A percentile compares a stretch with the other conserved stretches of the same genome.
Conservation (phyloP, 495 filamentous ascomycete genomes). For the Lophiostoma macrostomum region DNA sequence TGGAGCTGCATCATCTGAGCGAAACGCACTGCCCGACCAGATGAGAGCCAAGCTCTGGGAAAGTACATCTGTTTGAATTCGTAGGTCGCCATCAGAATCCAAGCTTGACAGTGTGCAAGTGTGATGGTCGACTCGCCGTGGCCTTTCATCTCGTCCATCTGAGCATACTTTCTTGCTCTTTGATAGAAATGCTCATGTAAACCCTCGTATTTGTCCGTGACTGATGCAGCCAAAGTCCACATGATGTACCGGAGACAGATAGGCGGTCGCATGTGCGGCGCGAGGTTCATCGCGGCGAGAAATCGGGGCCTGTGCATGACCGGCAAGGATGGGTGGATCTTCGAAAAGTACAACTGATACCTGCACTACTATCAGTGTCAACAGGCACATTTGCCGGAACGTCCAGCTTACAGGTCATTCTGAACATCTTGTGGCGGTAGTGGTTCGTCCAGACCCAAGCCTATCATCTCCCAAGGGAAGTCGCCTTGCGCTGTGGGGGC, state of each 20-base stretch:
- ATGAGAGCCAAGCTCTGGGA: constrained; percentile 90
- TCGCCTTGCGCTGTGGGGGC: constrained; percentile 32
- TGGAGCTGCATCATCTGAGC: constrained; percentile 92
- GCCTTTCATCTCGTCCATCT: constrained; percentile 87
- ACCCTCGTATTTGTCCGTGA: constrained; percentile 73
- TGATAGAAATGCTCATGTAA: constrained; percentile 84
- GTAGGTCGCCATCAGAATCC: constrained; percentile 74
- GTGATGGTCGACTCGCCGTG: constrained; percentile 84
- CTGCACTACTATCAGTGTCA: constrained; percentile 43
- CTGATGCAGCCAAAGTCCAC: constrained; percentile 82
- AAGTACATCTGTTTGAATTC: constrained; percentile 99
- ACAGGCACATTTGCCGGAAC: not conserved
- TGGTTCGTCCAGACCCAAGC: constrained; percentile 87
- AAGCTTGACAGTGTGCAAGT: constrained; percentile 76
- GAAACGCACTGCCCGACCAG: constrained; percentile 72
- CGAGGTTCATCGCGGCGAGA: constrained; percentile 76
- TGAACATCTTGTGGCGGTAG: constrained; percentile 83
- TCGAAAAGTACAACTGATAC: constrained; percentile 84
- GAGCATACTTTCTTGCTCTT: constrained; percentile 82
- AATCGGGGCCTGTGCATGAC: constrained; percentile 88
- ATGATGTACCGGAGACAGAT: constrained; percentile 89
- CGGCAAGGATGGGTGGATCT: constrained; percentile 78
- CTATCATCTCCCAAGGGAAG: constrained; percentile 83
- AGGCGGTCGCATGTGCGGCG: constrained; percentile 81
- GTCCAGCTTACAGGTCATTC: constrained; percentile 77